Conservation (phyloP, 2,329 filamentous ascomycete species). For the Davidsoniella australis region DNA sequence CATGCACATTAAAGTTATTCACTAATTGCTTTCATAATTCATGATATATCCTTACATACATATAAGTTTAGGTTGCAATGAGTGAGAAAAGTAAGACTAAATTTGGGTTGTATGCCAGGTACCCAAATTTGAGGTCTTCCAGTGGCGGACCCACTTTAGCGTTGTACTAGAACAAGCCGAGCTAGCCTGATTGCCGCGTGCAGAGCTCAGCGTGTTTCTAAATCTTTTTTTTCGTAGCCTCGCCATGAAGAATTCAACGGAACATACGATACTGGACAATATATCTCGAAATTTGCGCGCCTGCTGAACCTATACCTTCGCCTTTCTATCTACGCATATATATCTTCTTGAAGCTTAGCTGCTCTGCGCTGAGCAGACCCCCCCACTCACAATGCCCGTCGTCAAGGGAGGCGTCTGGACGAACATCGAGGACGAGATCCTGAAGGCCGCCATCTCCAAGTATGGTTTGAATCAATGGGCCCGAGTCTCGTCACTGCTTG, state of each 20-base stretch:
- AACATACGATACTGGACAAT: not conserved
- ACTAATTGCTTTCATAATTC: too few species aligned
- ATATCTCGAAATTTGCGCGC: not conserved
- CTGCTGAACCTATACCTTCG: not conserved
- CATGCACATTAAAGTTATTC: too few species aligned
- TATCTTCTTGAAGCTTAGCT: not conserved
- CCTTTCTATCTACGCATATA: not conserved
- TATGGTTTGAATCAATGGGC: constrained; percentile 97
- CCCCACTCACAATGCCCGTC: constrained; percentile 39
- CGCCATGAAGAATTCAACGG: not conserved
- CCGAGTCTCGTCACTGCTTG: constrained; percentile 88
- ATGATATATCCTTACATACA: too few species aligned
- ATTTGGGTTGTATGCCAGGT: too few species aligned
- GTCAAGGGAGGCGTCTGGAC: constrained; percentile 63
- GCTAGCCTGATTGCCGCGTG: constrained; percentile 7
- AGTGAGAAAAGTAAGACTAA: too few species aligned
- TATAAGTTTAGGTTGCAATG: too few species aligned
- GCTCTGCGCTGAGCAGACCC: not conserved
- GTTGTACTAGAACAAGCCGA: not conserved
- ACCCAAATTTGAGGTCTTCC: too few species aligned
- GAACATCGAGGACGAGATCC: constrained; percentile 81
- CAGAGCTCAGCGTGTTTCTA: not conserved
- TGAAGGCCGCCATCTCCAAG: constrained; percentile 88
- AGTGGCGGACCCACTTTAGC: constrained; percentile 3
- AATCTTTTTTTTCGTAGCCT: constrained; percentile 5